Percentiles rank a stretch among this genome's conserved stretches.
phyloP scores from a whole-genome alignment of 495 filamentous ascomycete genomes.

The Neurospora cerealis region DNA sequence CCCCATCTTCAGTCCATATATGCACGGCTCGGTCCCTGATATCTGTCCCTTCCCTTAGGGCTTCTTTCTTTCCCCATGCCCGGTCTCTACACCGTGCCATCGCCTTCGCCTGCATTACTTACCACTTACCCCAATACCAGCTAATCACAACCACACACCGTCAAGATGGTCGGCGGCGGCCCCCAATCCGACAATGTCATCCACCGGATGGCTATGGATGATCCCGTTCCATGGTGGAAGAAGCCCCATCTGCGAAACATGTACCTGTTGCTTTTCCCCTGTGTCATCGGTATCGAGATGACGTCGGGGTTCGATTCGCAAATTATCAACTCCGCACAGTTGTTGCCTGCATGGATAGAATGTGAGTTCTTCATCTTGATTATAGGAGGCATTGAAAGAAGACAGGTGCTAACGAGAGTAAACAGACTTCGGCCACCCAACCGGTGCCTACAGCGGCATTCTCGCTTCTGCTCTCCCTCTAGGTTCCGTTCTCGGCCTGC shows the following conservation, averaged over 20 bases:
- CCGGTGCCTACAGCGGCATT: conserved; percentile 35
- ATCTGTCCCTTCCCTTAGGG: neutral
- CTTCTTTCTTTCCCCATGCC: neutral
- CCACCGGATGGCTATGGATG: conserved; percentile 44
- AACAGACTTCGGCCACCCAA: conserved; percentile 33
- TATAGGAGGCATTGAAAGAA: neutral
- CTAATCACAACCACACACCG: conserved; percentile 1
- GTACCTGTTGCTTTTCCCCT: conserved; percentile 55
- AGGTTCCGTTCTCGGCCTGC: conserved; percentile 42
- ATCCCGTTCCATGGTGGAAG: conserved; percentile 50
- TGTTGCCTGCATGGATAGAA: conserved; percentile 45
- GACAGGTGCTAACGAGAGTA: neutral
- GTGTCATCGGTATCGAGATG: conserved; percentile 61
- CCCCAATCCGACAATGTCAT: conserved; percentile 33
- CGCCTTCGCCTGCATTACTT: neutral
- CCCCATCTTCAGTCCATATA: neutral
- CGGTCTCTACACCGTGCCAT: neutral
- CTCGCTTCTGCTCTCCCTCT: conserved; percentile 34
- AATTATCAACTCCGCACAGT: conserved; percentile 58
- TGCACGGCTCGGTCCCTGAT: neutral
- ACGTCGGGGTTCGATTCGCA: conserved; percentile 64
- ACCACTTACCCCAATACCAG: neutral
- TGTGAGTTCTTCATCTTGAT: conserved; percentile 32
- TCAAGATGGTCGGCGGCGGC: conserved; percentile 29
- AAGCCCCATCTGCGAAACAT: conserved; percentile 51